Percentiles rank a stretch among this genome's conserved stretches.
These are phyloP conservation scores for Suaeda aralocaspica DNA, from an alignment of 148 eudicot genomes.

Conservation along the genomic window DNA sequence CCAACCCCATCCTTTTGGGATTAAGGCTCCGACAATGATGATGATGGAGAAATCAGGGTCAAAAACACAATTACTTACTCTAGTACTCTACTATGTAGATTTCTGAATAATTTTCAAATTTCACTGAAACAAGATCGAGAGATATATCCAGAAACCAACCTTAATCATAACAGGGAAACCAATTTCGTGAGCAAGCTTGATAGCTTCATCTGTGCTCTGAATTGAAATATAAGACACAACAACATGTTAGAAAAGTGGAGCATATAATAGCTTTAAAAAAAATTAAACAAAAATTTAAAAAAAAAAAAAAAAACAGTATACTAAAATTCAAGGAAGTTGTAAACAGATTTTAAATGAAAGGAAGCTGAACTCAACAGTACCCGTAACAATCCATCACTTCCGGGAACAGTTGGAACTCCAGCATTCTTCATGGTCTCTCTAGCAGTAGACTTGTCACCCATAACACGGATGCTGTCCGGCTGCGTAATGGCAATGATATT, in stretches of 20 bases:
- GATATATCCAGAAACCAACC: constrained; percentile 35
- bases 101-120: background rate
- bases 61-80: too few relatives aligned
- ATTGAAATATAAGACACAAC: background rate
- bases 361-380: constrained; percentile 26
- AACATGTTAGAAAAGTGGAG: constrained; percentile 11
- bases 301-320: background rate
- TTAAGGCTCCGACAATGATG: too few relatives aligned
- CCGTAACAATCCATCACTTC: constrained; percentile 91
- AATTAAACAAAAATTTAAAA: too few relatives aligned
- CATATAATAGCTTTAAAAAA: too few relatives aligned
- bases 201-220: constrained; percentile 87
- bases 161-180: constrained; percentile 97
- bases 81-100: background rate
- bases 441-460: constrained; percentile 98
- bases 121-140: background rate
- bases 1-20: too few relatives aligned
- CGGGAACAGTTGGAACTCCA: constrained; percentile 99
- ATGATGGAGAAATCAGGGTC: too few relatives aligned
- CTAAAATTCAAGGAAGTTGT: background rate
- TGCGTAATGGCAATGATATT: constrained; percentile 30
- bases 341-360: background rate
- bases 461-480: constrained; percentile 95
- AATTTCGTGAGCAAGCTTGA: constrained; percentile 75
- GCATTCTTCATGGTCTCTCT: constrained; percentile 99